These are phyloP conservation scores for Pythium plurisporium DNA, from an alignment of 352 stramenopile species.

Conservation along the genomic window DNA sequence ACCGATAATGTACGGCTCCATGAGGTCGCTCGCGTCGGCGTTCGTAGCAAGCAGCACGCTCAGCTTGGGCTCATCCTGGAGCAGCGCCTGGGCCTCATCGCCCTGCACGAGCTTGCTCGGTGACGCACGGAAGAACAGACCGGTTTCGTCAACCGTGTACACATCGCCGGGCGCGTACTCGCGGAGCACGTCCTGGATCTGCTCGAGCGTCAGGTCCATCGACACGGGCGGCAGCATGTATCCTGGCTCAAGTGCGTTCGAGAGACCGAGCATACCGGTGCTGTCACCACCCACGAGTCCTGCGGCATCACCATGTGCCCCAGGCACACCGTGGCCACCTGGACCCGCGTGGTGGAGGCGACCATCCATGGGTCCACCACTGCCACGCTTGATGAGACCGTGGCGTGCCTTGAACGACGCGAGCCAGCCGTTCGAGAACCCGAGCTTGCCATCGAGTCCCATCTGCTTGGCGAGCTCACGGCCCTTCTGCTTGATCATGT, in stretches of 20 bases:
- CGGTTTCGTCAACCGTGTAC: conserved; percentile 85
- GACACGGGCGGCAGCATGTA: conserved; percentile 81
- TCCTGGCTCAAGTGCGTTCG: conserved; percentile 47
- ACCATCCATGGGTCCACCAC: conserved; percentile 20
- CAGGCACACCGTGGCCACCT: not conserved
- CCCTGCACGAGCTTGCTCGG: conserved; percentile 80
- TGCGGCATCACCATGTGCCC: conserved; percentile 6
- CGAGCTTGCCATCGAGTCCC: conserved; percentile 72
- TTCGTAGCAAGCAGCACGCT: conserved; percentile 75
- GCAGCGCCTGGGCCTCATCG: conserved; percentile 69
- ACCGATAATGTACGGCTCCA: conserved; percentile 38
- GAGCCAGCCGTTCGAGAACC: conserved; percentile 86
- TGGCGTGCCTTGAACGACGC: conserved; percentile 83
- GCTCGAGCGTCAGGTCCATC: conserved; percentile 74
- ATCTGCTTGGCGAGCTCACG: conserved; percentile 82
- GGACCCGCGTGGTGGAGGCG: conserved; percentile 12
- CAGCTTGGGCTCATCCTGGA: conserved; percentile 68
- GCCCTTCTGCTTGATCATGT: conserved; percentile 86
- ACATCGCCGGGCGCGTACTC: conserved; percentile 81
- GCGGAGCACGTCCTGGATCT: conserved; percentile 81
- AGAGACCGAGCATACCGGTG: conserved; percentile 39
- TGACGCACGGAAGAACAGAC: conserved; percentile 82
- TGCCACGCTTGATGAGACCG: conserved; percentile 67
- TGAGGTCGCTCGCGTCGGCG: conserved; percentile 68
- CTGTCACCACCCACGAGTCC: conserved; percentile 36